Conservation (phyloP, 2,329 filamentous ascomycete species). For the Verticillium alfalfae region DNA sequence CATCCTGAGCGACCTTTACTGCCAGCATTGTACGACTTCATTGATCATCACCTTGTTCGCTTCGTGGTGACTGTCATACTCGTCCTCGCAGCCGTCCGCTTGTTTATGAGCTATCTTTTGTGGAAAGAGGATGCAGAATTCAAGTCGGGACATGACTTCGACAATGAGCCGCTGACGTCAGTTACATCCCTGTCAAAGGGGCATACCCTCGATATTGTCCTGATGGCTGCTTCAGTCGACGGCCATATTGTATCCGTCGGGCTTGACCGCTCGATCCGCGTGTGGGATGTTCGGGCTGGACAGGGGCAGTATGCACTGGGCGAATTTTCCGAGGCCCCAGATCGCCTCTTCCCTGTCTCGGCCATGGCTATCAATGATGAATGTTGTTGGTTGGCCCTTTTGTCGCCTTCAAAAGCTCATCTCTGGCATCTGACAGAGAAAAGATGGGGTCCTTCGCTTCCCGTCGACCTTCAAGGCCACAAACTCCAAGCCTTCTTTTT, state of each 20-base stretch:
- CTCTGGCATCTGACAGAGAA: constrained; percentile 59
- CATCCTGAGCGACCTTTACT: constrained; percentile 42
- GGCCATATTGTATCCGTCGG: constrained; percentile 65
- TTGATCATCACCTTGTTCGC: constrained; percentile 49
- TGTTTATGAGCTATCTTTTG: constrained; percentile 70
- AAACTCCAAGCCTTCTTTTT: constrained; percentile 62
- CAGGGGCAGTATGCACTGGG: constrained; percentile 33
- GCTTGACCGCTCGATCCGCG: constrained; percentile 61
- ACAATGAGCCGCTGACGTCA: constrained; percentile 47
- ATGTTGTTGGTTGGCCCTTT: constrained; percentile 61
- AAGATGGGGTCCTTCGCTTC: constrained; percentile 48
- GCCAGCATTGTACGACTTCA: constrained; percentile 62
- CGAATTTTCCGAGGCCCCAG: constrained; percentile 31
- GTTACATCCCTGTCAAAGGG: constrained; percentile 56
- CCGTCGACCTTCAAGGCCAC: constrained; percentile 52
- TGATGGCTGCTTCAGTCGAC: constrained; percentile 55
- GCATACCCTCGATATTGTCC: constrained; percentile 64
- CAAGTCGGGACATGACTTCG: constrained; percentile 37
- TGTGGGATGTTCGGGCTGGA: constrained; percentile 56
- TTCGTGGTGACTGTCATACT: constrained; percentile 61
- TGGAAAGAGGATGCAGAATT: constrained; percentile 54
- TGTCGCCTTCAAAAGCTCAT: constrained; percentile 52
- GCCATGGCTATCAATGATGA: constrained; percentile 60
- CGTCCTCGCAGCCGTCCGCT: constrained; percentile 56
- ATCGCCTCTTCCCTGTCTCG: constrained; percentile 52